Percentiles rank a stretch among this genome's conserved stretches.
Evolutionary conservation across 202 grass and related monocot species (phyloP).

Genomic region (Carex sylvatica): DNA sequence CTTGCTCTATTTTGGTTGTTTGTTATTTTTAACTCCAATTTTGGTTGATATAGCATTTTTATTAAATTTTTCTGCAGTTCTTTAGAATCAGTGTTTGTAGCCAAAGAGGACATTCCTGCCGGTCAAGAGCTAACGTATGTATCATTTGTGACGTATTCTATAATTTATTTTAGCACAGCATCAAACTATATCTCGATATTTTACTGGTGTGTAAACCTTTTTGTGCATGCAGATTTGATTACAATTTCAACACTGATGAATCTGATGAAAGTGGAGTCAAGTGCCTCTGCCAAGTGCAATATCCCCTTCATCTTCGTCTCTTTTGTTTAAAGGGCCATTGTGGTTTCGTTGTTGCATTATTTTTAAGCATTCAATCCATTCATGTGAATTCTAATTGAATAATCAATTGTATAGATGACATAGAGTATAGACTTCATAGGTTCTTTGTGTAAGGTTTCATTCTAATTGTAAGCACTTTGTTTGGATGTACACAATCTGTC

Average conservation of each 20-base stretch:
- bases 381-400: constrained; percentile 9
- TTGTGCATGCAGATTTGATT: constrained; percentile 57
- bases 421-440: neutral
- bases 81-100: constrained; percentile 97
- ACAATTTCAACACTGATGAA: constrained; percentile 86
- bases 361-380: constrained; percentile 8
- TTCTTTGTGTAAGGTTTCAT: neutral
- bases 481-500: no score
- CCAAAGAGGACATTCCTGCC: constrained; percentile 65
- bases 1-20: constrained; percentile 11
- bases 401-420: constrained; percentile 1
- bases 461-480: no score
- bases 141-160: neutral
- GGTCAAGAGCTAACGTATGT: constrained; percentile 90
- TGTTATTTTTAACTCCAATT: neutral
- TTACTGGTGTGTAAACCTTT: neutral
- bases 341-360: neutral
- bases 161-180: constrained; percentile 13
- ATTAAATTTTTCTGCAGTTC: constrained; percentile 43
- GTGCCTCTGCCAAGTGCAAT: constrained; percentile 62
- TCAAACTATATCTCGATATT: neutral
- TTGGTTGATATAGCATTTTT: constrained; percentile 3
- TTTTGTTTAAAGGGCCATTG: neutral
- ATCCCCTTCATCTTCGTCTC: no score
- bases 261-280: constrained; percentile 70